Percentiles rank a stretch among this genome's conserved stretches.
These are phyloP conservation scores for Suhomyces anneliseae DNA, from an alignment of 1,139 yeast genomes.

Conservation along the genomic window DNA sequence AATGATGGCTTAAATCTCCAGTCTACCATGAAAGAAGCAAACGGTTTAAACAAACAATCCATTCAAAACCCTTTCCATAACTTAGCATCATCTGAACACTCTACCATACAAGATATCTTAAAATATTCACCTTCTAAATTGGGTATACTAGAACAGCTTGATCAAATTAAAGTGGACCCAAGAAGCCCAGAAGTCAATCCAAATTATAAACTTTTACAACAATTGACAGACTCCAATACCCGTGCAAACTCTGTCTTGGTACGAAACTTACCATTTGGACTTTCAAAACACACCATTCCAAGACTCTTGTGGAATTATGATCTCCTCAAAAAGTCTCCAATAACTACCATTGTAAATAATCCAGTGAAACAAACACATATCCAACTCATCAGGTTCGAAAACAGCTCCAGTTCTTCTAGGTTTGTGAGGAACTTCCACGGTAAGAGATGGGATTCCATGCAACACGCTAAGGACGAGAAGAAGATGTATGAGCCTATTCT, in stretches of 20 bases:
- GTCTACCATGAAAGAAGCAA: conserved; percentile 1
- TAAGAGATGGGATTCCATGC: conserved; percentile 38
- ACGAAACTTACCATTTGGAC: conserved; percentile 42
- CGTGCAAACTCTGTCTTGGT: conserved; percentile 33
- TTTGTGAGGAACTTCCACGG: conserved; percentile 60
- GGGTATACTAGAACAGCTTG: conserved; percentile 9
- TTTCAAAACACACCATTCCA: conserved; percentile 32
- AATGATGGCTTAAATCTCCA: conserved; percentile 5
- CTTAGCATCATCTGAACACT: conserved; percentile 2
- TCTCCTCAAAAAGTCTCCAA: conserved; percentile 21
- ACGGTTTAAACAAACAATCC: conserved; percentile 1
- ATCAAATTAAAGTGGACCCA: conserved; percentile 3
- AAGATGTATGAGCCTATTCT: conserved; percentile 38
- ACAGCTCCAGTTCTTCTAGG: conserved; percentile 48
- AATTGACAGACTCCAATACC: conserved; percentile 15
- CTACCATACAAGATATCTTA: conserved; percentile 15
- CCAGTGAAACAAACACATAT: conserved; percentile 28
- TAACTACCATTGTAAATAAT: conserved; percentile 28
- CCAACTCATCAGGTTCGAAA: conserved; percentile 48
- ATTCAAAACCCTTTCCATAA: conserved; percentile 11
- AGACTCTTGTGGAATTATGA: conserved; percentile 44
- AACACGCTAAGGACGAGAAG: conserved; percentile 28
- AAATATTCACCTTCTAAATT: conserved; percentile 13
- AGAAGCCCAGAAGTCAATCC: conserved; percentile 9
- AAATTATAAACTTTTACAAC: conserved; percentile 13